Conservation (phyloP, 768 basidiomycete species). For the Suillus bovinus region DNA sequence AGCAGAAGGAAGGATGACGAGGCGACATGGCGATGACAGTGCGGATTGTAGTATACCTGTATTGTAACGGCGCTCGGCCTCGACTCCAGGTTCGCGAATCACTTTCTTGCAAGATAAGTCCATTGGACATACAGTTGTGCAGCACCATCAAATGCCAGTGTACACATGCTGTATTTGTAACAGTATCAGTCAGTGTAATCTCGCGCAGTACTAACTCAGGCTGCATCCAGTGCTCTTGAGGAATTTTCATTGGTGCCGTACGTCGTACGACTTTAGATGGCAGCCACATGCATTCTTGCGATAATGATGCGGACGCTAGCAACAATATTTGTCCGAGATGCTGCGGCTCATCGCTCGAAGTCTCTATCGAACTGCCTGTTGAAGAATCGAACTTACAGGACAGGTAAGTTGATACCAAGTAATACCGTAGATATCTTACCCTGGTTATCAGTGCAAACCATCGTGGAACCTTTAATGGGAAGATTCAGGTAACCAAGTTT, state of each 20-base stretch:
- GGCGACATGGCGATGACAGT: too few relatives aligned
- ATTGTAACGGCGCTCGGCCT: background rate
- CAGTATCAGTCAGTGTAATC: too few relatives aligned
- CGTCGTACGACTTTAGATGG: background rate
- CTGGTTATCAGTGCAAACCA: background rate
- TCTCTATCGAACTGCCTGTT: background rate
- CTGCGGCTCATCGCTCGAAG: background rate
- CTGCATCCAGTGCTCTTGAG: too few relatives aligned
- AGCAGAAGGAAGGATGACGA: background rate
- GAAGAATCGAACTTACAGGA: background rate
- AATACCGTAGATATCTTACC: background rate
- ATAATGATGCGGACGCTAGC: background rate
- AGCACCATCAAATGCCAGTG: background rate
- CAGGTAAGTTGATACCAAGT: background rate
- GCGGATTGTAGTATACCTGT: background rate
- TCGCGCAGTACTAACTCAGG: too few relatives aligned
- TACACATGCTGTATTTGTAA: background rate
- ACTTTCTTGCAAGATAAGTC: background rate
- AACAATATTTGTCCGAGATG: background rate
- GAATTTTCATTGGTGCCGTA: too few relatives aligned
- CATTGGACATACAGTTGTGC: too few relatives aligned
- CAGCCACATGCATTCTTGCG: background rate
- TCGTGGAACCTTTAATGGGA: background rate
- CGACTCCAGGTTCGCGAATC: background rate
- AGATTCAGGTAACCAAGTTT: too few relatives aligned